These are phyloP conservation scores for Flaveria linearis DNA, from an alignment of 129 eudicot genomes.

Conservation along the genomic window DNA sequence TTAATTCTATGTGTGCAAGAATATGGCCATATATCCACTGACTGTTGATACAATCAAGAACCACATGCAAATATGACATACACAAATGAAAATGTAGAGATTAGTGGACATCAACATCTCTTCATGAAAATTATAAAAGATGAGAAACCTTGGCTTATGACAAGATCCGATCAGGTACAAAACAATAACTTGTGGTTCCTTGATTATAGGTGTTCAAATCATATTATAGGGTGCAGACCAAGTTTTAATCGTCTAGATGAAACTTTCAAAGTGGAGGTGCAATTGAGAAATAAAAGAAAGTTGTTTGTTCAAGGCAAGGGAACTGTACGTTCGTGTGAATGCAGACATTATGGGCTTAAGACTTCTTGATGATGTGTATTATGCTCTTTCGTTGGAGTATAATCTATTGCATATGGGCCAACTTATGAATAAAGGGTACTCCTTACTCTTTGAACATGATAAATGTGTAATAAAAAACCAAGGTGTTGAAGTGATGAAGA, in stretches of 20 bases:
- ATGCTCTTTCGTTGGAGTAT: background rate
- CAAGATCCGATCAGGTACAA: background rate
- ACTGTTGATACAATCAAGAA: background rate
- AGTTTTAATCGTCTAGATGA: background rate
- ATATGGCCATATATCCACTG: background rate
- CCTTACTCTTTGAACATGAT: background rate
- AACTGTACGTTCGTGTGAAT: background rate
- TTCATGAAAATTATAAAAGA: background rate
- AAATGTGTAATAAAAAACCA: background rate
- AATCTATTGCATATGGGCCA: background rate
- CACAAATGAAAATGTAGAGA: background rate
- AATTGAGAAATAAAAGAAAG: background rate
- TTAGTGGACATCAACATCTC: background rate
- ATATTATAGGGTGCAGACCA: background rate
- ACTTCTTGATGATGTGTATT: background rate
- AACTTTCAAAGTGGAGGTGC: background rate
- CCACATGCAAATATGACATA: background rate
- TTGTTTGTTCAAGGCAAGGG: background rate
- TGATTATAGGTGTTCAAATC: background rate
- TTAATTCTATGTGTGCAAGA: background rate
- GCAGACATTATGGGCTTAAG: background rate
- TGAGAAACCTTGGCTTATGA: background rate
- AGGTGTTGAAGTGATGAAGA: background rate
- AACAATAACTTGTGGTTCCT: background rate
- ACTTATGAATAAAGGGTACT: background rate